Percentiles rank a stretch among this genome's conserved stretches.
phyloP scores from a whole-genome alignment of 495 filamentous ascomycete species.

The Physcia stellaris region DNA sequence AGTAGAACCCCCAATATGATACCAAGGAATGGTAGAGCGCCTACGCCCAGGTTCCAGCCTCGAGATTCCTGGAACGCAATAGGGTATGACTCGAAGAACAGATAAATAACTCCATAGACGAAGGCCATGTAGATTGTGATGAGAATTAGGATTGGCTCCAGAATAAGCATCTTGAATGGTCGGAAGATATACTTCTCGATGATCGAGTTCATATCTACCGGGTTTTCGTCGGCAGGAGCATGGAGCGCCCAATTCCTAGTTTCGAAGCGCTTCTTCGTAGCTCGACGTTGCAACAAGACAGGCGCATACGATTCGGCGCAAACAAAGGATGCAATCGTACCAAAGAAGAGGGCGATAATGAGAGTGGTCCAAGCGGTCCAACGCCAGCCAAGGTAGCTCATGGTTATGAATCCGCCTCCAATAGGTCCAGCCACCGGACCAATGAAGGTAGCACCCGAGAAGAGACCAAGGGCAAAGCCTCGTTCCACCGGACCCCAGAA shows the following conservation, averaged over 20 bases:
- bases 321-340: constrained; percentile 24
- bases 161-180: constrained; percentile 32
- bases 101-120: constrained; percentile 33
- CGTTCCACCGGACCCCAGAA: constrained; percentile 45
- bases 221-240: constrained; percentile 34
- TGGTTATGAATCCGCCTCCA: constrained; percentile 37
- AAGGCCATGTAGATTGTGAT: constrained; percentile 34
- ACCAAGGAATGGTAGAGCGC: constrained; percentile 39
- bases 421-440: constrained; percentile 44
- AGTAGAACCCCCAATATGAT: no score
- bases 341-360: constrained; percentile 35
- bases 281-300: constrained; percentile 35
- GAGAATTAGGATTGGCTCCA: constrained; percentile 33
- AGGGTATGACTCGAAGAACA: constrained; percentile 40
- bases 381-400: constrained; percentile 37
- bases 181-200: constrained; percentile 20
- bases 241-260: constrained; percentile 47
- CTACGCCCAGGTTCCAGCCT: constrained; percentile 28
- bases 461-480: constrained; percentile 45
- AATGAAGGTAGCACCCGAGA: constrained; percentile 35
- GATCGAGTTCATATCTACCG: constrained; percentile 23
- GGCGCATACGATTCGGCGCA: constrained; percentile 41
- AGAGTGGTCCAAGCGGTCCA: constrained; percentile 45
- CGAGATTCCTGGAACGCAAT: constrained; percentile 35
- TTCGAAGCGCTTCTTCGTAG: constrained; percentile 32